Percentiles rank a stretch among this genome's conserved stretches.
phyloP scores from a whole-genome alignment of 257 asterid species.

The Solanum okadae region DNA sequence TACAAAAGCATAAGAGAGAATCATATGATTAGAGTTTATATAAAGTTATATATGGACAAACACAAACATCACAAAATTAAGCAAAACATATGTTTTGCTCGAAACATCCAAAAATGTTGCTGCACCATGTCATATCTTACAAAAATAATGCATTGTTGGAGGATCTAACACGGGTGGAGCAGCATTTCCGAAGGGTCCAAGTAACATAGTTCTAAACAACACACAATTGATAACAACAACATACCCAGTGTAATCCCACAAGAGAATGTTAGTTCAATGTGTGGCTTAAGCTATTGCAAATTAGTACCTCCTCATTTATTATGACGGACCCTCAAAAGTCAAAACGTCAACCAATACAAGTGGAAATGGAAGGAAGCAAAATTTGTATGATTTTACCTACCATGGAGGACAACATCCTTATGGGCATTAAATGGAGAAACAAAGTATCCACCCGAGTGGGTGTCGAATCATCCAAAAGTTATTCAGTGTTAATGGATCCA shows the following conservation, averaged over 20 bases:
- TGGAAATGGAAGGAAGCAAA: background rate
- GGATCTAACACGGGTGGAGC: background rate
- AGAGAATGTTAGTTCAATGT: background rate
- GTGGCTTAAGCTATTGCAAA: background rate
- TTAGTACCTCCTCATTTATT: background rate
- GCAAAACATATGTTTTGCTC: background rate
- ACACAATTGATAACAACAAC: background rate
- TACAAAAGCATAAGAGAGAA: slow-evolving; percentile 11
- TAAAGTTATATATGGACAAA: background rate
- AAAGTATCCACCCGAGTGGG: background rate
- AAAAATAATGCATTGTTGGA: background rate
- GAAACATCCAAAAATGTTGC: background rate
- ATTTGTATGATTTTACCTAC: background rate
- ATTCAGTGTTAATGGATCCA: background rate
- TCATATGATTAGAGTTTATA: background rate
- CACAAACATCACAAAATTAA: background rate
- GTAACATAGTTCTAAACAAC: background rate
- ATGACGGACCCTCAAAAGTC: background rate
- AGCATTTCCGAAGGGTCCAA: background rate
- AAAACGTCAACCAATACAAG: background rate
- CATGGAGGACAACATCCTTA: background rate
- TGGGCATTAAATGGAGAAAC: background rate
- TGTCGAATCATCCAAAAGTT: background rate
- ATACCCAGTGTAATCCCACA: background rate
- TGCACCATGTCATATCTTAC: background rate